Percentiles rank a stretch among this genome's conserved stretches.
Conservation (phyloP, 2,329 filamentous ascomycete species). For the Aspergillus texensis region DNA sequence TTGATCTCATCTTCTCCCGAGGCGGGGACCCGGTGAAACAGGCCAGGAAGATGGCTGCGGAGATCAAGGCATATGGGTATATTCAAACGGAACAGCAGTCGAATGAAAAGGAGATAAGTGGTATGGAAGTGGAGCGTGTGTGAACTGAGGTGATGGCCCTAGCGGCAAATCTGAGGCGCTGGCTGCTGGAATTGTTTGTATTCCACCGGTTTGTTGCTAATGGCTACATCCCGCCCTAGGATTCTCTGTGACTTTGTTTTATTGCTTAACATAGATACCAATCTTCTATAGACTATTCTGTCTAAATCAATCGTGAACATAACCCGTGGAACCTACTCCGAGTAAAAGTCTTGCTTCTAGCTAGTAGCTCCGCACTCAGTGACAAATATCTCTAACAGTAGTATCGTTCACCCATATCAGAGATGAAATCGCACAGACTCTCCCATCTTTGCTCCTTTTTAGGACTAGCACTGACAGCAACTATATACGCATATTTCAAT, state of each 20-base stretch:
- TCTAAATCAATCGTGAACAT: not conserved
- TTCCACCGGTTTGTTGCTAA: not conserved
- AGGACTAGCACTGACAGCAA: no score
- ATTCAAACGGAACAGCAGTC: not conserved
- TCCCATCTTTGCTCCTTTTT: no score
- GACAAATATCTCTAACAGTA: no score
- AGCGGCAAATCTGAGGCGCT: no score
- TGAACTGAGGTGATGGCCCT: not conserved
- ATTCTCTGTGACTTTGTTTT: not conserved
- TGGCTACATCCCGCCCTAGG: not conserved
- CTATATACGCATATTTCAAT: no score
- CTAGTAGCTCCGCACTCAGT: no score
- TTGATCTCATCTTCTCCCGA: slow-evolving; percentile 43
- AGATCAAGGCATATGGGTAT: not conserved
- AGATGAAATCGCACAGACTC: no score
- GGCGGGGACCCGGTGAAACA: not conserved
- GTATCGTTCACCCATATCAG: no score
- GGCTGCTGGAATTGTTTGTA: not conserved
- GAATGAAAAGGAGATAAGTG: not conserved
- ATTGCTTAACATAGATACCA: not conserved
- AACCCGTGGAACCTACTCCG: not conserved
- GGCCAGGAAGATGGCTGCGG: not conserved
- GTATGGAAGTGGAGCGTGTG: not conserved
- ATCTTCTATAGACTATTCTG: not conserved
- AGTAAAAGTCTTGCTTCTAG: not conserved